Base-by-base conservation (phyloP, 306 rosid genomes). In the Pyrus communis region DNA sequence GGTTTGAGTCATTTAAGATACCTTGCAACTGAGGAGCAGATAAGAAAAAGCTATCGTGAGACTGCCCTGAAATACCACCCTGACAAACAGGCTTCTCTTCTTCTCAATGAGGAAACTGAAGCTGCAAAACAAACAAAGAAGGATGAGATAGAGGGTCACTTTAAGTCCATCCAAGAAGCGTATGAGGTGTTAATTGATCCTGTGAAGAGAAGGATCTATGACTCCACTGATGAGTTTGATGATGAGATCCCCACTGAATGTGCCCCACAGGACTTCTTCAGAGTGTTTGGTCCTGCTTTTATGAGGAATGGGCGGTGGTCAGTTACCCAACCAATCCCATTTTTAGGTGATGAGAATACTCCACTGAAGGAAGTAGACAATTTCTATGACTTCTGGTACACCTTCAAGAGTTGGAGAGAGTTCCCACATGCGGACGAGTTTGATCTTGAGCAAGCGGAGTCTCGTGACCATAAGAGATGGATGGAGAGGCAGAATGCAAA, bases 401-500 rank as follows among this genome's bases (percentile, higher is more conserved):
- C 76, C 81, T 96, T 91, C 74, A 96, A 85, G 86, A 96, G 99
- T 75, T 96, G 99, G 98, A 89, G 99, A 77, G 99, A 96, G 93
- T 96, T 96, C 79, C 97, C 99, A 61, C 99, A 96, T 76, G 87
- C 89, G 64, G 99, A 96, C 69, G 99, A 96, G 83, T 96, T 83
- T 87, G 99, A 96, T 81, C 83, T 92, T 46, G 99, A 96, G 88
- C 97, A 96, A 86, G 93, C 99, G 14, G 99, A 96, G 80, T 89
- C 97, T 73, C 92, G 98, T 79, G 99, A 96, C 78, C 98, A 96
- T 69, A 91, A 55, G 86, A 87, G 99, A 83, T 96, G 98, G 98
- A 96, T 96, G 98, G 99, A 96, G 84, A 96, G 99, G 84, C 98
- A 92, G 83, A 96, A 92, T 87, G 93, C 91, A 25, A 96, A 96